Percentiles rank a stretch among this genome's conserved stretches.
phyloP scores from a whole-genome alignment of 2,329 filamentous ascomycete genomes.

The Cladosporium colombiae region DNA sequence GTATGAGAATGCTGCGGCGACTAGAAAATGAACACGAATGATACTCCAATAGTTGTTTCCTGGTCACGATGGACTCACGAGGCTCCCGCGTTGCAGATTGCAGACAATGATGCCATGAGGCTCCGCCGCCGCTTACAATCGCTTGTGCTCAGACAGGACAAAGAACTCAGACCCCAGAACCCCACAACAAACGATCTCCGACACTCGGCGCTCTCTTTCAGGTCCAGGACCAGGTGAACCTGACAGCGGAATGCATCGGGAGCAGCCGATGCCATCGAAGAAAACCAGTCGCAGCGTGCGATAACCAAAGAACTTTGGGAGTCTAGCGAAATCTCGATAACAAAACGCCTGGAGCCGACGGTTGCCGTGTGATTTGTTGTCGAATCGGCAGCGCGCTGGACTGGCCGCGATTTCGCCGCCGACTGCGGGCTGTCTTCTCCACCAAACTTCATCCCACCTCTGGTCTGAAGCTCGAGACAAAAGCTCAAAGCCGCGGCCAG shows the following conservation, averaged over 20 bases:
- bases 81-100: neutral
- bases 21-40: neutral
- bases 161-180: slow-evolving; percentile 13
- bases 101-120: neutral
- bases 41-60: neutral
- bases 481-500: slow-evolving; percentile 18
- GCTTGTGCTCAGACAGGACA: slow-evolving; percentile 5
- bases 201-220: slow-evolving; percentile 7
- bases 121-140: neutral
- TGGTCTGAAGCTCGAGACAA: neutral
- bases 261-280: neutral
- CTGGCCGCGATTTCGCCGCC: slow-evolving; percentile 3
- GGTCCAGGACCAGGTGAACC: neutral
- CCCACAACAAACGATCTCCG: slow-evolving; percentile 9
- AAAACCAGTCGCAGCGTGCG: neutral
- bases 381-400: neutral
- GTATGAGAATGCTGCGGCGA: neutral
- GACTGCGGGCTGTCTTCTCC: slow-evolving; percentile 6
- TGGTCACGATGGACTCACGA: neutral
- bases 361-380: slow-evolving; percentile 4
- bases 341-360: slow-evolving; percentile 9
- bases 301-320: neutral
- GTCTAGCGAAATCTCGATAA: slow-evolving; percentile 9
- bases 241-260: neutral
- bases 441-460: slow-evolving; percentile 11